phyloP scores from a whole-genome alignment of 305 asterid genomes.

The Rubia tinctorum region DNA sequence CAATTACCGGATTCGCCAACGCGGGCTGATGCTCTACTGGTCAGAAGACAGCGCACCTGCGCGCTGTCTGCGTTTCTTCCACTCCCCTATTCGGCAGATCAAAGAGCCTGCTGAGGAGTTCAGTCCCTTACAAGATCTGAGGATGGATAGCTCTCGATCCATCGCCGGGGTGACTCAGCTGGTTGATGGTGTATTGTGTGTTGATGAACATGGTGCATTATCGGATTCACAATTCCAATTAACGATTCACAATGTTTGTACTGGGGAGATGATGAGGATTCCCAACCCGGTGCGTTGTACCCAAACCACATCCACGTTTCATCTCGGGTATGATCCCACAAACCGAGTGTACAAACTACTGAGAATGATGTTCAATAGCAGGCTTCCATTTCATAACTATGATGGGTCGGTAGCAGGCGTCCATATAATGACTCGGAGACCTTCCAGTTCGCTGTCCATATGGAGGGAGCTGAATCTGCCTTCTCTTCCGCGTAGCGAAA shows the following conservation, averaged over 20 bases:
- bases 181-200: background rate
- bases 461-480: background rate
- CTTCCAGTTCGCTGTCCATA: background rate
- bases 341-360: background rate
- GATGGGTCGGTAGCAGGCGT: background rate
- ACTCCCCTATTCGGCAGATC: constrained; percentile 1
- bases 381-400: background rate
- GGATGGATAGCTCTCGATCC: background rate
- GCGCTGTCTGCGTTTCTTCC: background rate
- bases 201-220: background rate
- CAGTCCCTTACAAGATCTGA: background rate
- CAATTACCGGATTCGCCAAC: background rate
- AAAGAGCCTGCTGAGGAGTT: background rate
- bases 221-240: too few species aligned
- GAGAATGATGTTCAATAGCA: background rate
- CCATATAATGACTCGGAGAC: background rate
- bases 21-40: background rate
- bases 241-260: background rate
- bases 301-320: background rate
- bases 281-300: background rate
- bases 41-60: background rate
- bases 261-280: constrained; percentile 1
- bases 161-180: background rate
- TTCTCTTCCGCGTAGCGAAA: background rate
- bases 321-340: constrained; percentile 1